Evolutionary conservation across 1,284 basidiomycete species (phyloP).

Genomic region (Moniliophthora roreri): DNA sequence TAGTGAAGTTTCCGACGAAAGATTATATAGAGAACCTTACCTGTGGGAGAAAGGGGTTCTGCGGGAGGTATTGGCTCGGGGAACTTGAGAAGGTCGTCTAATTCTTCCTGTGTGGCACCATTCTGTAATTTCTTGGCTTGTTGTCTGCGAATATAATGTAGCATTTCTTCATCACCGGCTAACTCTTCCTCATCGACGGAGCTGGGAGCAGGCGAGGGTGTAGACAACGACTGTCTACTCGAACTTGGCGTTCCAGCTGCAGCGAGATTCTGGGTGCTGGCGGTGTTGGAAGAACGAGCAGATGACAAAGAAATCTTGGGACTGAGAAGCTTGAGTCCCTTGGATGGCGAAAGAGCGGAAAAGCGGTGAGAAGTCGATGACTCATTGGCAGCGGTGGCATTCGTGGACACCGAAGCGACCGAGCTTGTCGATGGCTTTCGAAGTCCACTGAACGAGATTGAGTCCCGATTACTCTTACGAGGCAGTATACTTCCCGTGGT

Average conservation of each 20-base stretch:
- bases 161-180: constrained; percentile 95
- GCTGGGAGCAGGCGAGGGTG: constrained; percentile 76
- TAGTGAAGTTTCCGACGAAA: too few species aligned
- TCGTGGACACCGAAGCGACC: constrained; percentile 61
- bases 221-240: constrained; percentile 73
- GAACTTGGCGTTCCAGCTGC: constrained; percentile 65
- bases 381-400: constrained; percentile 39
- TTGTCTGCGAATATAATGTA: constrained; percentile 88
- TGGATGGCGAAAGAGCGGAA: constrained; percentile 79
- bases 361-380: constrained; percentile 50
- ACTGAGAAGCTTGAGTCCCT: constrained; percentile 74
- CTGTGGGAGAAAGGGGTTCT: constrained; percentile 66
- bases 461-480: constrained; percentile 73
- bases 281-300: constrained; percentile 52
- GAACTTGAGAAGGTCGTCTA: constrained; percentile 90
- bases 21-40: constrained; percentile 40
- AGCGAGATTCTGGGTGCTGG: constrained; percentile 49
- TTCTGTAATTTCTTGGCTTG: constrained; percentile 85
- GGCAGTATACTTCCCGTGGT: constrained; percentile 39
- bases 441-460: constrained; percentile 69
- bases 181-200: constrained; percentile 88
- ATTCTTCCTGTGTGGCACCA: constrained; percentile 81
- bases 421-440: constrained; percentile 81
- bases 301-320: constrained; percentile 70
- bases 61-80: constrained; percentile 85